Conservation (phyloP, 768 basidiomycete species). For the Guyanaporus albipodus region DNA sequence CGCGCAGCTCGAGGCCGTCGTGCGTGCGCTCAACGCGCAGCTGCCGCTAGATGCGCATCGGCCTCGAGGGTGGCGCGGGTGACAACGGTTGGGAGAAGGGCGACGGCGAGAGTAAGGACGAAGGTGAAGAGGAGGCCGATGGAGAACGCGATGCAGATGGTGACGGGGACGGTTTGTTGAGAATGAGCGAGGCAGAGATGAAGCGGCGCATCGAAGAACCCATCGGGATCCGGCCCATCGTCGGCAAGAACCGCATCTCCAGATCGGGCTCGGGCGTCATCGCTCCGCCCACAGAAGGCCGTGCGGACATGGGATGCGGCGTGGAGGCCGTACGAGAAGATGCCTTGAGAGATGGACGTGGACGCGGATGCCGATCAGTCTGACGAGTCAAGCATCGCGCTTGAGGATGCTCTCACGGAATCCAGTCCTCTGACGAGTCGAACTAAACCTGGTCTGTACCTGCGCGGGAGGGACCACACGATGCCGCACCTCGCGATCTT, state of each 20-base stretch:
- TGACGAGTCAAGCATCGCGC: slow-evolving; percentile 2
- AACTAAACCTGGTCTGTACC: not conserved
- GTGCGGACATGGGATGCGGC: slow-evolving; percentile 20
- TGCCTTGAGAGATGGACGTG: slow-evolving; percentile 26
- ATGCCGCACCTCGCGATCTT: slow-evolving; percentile 21
- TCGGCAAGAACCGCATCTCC: slow-evolving; percentile 27
- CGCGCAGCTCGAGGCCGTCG: too few relatives aligned
- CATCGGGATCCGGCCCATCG: too few relatives aligned
- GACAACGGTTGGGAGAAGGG: too few relatives aligned
- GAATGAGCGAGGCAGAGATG: slow-evolving; percentile 42
- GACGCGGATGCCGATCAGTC: slow-evolving; percentile 7
- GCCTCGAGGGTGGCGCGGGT: too few relatives aligned
- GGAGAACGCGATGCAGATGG: too few relatives aligned
- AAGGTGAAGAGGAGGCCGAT: too few relatives aligned
- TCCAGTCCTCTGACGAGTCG: slow-evolving; percentile 34
- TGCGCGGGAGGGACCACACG: slow-evolving; percentile 6
- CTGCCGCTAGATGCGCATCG: too few relatives aligned
- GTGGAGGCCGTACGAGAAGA: slow-evolving; percentile 18
- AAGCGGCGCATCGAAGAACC: slow-evolving; percentile 54
- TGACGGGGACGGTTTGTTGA: slow-evolving; percentile 12
- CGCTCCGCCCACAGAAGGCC: slow-evolving; percentile 31
- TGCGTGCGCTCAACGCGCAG: too few relatives aligned
- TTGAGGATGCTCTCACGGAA: slow-evolving; percentile 16
- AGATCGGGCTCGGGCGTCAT: slow-evolving; percentile 23
- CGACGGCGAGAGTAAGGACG: too few relatives aligned